phyloP scores from a whole-genome alignment of 2,329 filamentous ascomycete species.

The Moelleriella libera region DNA sequence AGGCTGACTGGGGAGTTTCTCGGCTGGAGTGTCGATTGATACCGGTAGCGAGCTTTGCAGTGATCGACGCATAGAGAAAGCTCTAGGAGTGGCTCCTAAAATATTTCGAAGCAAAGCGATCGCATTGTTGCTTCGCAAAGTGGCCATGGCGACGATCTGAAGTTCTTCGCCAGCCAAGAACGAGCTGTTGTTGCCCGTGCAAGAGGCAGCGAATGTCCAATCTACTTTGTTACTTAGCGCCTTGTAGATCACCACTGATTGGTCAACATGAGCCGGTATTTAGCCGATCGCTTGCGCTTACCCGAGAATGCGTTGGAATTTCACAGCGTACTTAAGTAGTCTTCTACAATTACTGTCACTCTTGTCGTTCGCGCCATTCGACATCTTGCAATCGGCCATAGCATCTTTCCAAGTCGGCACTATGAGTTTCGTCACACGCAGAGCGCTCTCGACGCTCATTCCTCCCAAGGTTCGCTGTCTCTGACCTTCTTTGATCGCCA shows the following conservation, averaged over 20 bases:
- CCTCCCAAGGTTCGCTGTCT: constrained; percentile 73
- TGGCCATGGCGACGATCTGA: constrained; percentile 40
- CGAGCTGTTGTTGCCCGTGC: too few species aligned
- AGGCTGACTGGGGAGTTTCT: constrained; percentile 46
- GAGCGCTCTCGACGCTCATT: constrained; percentile 94
- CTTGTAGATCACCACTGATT: too few species aligned
- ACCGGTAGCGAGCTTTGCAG: constrained; percentile 38
- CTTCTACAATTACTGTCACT: too few species aligned
- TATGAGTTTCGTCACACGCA: constrained; percentile 87
- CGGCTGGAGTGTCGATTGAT: constrained; percentile 22
- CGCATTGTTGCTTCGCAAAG: constrained; percentile 44
- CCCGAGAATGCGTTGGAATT: too few species aligned
- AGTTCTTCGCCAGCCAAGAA: constrained; percentile 8
- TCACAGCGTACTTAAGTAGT: too few species aligned
- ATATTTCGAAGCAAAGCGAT: constrained; percentile 36
- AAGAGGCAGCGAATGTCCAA: too few species aligned
- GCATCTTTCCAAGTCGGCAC: constrained; percentile 26
- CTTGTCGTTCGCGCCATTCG: too few species aligned
- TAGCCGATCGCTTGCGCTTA: too few species aligned
- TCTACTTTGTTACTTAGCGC: too few species aligned
- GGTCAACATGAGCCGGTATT: too few species aligned
- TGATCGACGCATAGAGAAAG: constrained; percentile 33
- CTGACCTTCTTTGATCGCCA: constrained; percentile 1
- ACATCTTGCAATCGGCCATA: not conserved
- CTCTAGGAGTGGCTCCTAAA: constrained; percentile 19